phyloP scores from a whole-genome alignment of 805 yeast genomes.

The Sporopachydermia lactativora region DNA sequence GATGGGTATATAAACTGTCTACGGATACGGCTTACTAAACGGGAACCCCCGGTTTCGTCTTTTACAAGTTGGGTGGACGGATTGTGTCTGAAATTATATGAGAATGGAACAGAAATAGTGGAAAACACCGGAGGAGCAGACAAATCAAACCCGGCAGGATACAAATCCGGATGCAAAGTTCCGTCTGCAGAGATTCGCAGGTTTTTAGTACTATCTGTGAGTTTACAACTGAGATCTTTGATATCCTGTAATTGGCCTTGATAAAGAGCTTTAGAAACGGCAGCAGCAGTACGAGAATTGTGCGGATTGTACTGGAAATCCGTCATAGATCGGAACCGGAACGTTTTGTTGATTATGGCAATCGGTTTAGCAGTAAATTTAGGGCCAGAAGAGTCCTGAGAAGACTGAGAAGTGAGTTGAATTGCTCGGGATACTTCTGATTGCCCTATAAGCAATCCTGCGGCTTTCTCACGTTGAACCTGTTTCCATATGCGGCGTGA shows the following conservation, averaged over 20 bases:
- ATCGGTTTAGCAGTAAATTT: constrained; percentile 42
- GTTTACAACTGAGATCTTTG: constrained; percentile 21
- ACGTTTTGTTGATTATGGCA: constrained; percentile 53
- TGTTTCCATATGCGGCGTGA: constrained; percentile 22
- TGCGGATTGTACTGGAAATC: constrained; percentile 71
- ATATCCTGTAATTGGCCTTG: constrained; percentile 28
- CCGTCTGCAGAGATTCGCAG: constrained; percentile 4
- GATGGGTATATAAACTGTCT: constrained; percentile 14
- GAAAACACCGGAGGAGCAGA: constrained; percentile 86
- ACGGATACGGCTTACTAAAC: constrained; percentile 18
- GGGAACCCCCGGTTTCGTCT: constrained; percentile 31
- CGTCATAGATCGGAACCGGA: constrained; percentile 70
- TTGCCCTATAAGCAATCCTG: constrained; percentile 24
- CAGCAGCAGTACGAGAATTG: constrained; percentile 34
- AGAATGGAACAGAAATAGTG: constrained; percentile 59
- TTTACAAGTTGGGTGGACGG: constrained; percentile 40
- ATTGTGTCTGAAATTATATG: constrained; percentile 66
- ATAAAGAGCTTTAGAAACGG: constrained; percentile 26
- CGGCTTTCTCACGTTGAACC: constrained; percentile 27
- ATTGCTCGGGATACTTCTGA: constrained; percentile 6
- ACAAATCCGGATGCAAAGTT: constrained; percentile 7
- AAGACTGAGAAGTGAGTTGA: constrained; percentile 3
- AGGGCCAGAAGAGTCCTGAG: constrained; percentile 22
- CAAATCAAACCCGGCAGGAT: constrained; percentile 32
- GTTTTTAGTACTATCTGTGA: constrained; percentile 5